phyloP scores from a whole-genome alignment of 1,284 basidiomycete species.

The Moniliophthora roreri region DNA sequence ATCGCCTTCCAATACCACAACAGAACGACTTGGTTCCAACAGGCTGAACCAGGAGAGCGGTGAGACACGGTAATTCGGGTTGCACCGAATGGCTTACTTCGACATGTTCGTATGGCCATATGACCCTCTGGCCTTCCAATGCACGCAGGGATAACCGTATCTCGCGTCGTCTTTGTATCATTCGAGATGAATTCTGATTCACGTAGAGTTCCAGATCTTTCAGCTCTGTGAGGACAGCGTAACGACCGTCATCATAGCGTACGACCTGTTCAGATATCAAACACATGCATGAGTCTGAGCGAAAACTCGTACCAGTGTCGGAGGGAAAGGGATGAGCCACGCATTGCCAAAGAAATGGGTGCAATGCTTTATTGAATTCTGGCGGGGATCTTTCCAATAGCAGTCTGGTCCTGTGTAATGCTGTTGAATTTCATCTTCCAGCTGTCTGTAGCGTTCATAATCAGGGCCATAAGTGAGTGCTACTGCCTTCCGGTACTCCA shows the following conservation, averaged over 20 bases:
- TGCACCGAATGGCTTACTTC: conserved; percentile 36
- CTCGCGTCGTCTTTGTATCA: conserved; percentile 53
- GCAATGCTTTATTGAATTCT: conserved; percentile 31
- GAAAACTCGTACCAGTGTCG: conserved; percentile 50
- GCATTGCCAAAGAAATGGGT: conserved; percentile 69
- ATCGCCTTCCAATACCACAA: conserved; percentile 44
- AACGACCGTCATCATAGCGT: conserved; percentile 66
- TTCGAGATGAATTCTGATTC: conserved; percentile 57
- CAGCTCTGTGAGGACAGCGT: conserved; percentile 47
- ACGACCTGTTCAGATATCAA: conserved; percentile 48
- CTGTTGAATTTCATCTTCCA: conserved; percentile 54
- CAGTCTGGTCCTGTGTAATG: conserved; percentile 67
- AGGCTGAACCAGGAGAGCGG: conserved; percentile 31
- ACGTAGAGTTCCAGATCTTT: conserved; percentile 63
- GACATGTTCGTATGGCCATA: conserved; percentile 66
- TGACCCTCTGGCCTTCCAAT: conserved; percentile 63
- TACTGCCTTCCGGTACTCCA: conserved; percentile 52
- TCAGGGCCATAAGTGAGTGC: conserved; percentile 48
- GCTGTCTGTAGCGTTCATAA: conserved; percentile 39
- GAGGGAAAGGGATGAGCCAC: conserved; percentile 81
- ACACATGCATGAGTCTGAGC: neutral
- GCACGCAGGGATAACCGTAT: conserved; percentile 69
- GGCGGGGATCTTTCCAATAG: conserved; percentile 55
- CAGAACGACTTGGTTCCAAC: conserved; percentile 41
- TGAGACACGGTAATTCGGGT: neutral